Conservation (phyloP, 768 basidiomycete genomes). For the Sporobolomyces roseus region DNA sequence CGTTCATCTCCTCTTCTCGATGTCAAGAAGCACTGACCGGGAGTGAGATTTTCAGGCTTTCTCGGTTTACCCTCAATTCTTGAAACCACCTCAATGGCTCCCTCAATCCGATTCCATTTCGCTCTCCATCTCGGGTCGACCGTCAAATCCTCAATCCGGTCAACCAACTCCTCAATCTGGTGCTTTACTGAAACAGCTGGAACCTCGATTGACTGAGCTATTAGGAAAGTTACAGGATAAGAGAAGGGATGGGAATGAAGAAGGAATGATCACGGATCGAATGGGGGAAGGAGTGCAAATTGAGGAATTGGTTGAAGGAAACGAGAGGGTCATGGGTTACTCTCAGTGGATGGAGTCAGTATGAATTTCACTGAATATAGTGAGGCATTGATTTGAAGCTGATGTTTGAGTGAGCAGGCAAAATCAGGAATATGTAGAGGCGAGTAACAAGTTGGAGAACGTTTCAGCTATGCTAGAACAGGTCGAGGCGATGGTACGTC, state of each 20-base stretch:
- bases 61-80: slow-evolving; percentile 25
- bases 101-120: slow-evolving; percentile 18
- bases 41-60: slow-evolving; percentile 2
- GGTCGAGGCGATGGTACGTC: slow-evolving; percentile 15
- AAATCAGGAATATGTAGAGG: slow-evolving; percentile 18
- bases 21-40: neutral
- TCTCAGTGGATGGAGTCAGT: slow-evolving; percentile 23
- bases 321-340: slow-evolving; percentile 6
- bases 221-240: slow-evolving; percentile 19
- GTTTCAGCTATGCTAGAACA: slow-evolving; percentile 19
- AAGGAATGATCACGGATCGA: slow-evolving; percentile 15
- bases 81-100: slow-evolving; percentile 22
- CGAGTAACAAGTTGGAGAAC: slow-evolving; percentile 8
- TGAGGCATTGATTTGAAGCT: neutral
- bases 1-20: neutral
- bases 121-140: slow-evolving; percentile 23
- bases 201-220: slow-evolving; percentile 5
- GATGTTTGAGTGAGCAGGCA: neutral
- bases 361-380: too few relatives aligned
- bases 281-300: neutral
- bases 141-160: neutral
- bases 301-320: neutral
- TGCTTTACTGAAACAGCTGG: slow-evolving; percentile 1
- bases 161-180: neutral
- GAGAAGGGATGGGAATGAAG: slow-evolving; percentile 11